Base-by-base conservation (phyloP, 2,329 filamentous ascomycete species). In the Blastomyces emzantsi region DNA sequence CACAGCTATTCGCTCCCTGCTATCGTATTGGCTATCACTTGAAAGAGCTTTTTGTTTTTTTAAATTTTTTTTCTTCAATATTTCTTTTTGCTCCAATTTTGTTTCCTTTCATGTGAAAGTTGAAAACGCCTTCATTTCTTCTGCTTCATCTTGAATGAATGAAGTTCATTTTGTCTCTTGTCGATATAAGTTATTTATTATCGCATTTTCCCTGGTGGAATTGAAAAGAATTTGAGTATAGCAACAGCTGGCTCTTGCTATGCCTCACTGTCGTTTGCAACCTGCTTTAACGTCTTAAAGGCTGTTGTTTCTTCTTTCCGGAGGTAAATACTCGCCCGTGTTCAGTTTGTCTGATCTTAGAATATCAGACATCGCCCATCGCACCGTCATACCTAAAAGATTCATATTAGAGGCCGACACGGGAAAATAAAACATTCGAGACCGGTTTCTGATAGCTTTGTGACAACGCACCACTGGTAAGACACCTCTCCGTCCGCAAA, bases 201-300 rank as follows among this genome's bases (percentile, higher is more conserved):
- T 19, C 39, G 13, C 45, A 56, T 36, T 36, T 56, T 11, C 30
- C 58, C 17, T 9, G 8, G n/a, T 9, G 17, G 15, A 45, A 60
- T 49, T 47, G 58, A 47, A 33, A 45, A 56, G 58, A 62, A 39
- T 51, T 51, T 22, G 51, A 47, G 33, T 30, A 36, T 41, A 62
- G 64, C 62, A 62, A 60, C 62, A 57, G 64, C 64, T 64, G 64
- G 64, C 64, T 64, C 41, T 63, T 62, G 62, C 57, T 62, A 47
- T 36, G 58, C 41, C 25, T 36, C 9, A 28, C 9, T 36, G 58
- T 49, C 43, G 36, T 49, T 59, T 58, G 5, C 19, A 41, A 30
- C 13, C 28, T 60, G 7, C 17, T 13, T 47, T 17, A 43, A 33
- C 41, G 9, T 13, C 43, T n/a, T 49, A 49, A 30, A n/a, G n/a